These are phyloP conservation scores for Podila epigama DNA, from an alignment of 192 early-diverging fungal genomes.

Conservation along the genomic window DNA sequence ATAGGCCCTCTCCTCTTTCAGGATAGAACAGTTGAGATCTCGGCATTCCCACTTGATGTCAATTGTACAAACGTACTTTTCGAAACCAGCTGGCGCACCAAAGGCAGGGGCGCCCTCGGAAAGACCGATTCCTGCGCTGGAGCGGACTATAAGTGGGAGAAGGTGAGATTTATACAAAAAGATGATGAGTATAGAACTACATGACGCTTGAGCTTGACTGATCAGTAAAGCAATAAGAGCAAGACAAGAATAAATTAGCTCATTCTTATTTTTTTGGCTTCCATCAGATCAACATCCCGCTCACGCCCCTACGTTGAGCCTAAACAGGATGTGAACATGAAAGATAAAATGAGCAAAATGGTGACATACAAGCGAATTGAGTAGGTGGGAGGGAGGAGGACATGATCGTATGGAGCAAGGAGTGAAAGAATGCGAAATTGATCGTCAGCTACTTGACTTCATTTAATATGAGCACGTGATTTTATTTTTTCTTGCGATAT, in stretches of 20 bases:
- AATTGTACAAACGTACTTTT: conserved; percentile 52
- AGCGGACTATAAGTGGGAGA: conserved; percentile 53
- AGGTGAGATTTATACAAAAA: not conserved
- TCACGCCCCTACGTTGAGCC: not conserved
- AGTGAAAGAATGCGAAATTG: conserved; percentile 11
- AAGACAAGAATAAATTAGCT: too few relatives aligned
- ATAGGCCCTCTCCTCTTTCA: not conserved
- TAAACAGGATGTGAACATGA: not conserved
- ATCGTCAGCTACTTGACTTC: too few relatives aligned
- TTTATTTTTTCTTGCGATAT: not conserved
- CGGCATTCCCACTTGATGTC: not conserved
- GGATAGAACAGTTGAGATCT: not conserved
- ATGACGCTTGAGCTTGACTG: not conserved
- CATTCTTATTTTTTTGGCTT: too few relatives aligned
- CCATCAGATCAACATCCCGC: too few relatives aligned
- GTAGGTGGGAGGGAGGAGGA: conserved; percentile 54
- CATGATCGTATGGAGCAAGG: conserved; percentile 25
- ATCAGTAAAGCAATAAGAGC: not conserved
- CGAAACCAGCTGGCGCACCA: conserved; percentile 55
- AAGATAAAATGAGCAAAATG: not conserved
- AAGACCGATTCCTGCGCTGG: conserved; percentile 60
- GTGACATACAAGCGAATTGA: conserved; percentile 65
- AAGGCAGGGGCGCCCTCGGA: conserved; percentile 62
- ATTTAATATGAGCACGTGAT: not conserved
- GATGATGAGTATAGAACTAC: not conserved